Evolutionary conservation across 768 basidiomycete genomes (phyloP).

Genomic region (Gloeophyllum trabeum): DNA sequence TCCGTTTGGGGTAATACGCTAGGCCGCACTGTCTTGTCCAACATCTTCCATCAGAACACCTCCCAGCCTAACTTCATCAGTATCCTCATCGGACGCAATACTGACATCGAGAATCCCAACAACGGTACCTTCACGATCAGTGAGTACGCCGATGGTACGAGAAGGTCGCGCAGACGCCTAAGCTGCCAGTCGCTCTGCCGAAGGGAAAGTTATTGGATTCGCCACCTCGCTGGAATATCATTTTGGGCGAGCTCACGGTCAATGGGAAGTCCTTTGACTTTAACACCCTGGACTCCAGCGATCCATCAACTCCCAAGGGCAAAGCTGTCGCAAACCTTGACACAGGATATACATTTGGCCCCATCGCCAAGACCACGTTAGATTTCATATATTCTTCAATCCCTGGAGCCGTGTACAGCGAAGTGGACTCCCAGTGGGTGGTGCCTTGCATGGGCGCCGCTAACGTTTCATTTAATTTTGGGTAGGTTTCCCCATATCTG

Average conservation of each 20-base stretch:
- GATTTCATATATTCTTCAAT: slow-evolving; percentile 20
- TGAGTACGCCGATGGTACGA: slow-evolving; percentile 12
- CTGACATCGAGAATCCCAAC: slow-evolving; percentile 11
- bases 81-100: slow-evolving; percentile 13
- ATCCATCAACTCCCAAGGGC: slow-evolving; percentile 10
- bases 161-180: slow-evolving; percentile 9
- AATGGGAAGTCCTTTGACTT: slow-evolving; percentile 2
- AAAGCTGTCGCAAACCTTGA: slow-evolving; percentile 16
- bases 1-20: slow-evolving; percentile 5
- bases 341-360: slow-evolving; percentile 18
- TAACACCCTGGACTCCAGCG: slow-evolving; percentile 7
- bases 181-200: slow-evolving; percentile 7
- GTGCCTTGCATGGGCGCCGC: slow-evolving; percentile 19
- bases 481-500: slow-evolving; percentile 8
- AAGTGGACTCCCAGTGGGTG: slow-evolving; percentile 12
- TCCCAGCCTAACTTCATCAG: slow-evolving; percentile 14
- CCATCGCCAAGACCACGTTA: slow-evolving; percentile 13
- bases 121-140: slow-evolving; percentile 17
- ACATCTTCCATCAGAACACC: slow-evolving; percentile 13
- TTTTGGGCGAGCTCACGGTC: slow-evolving; percentile 4
- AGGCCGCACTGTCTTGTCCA: slow-evolving; percentile 12
- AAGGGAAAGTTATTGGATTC: neutral
- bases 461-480: slow-evolving; percentile 19
- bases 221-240: slow-evolving; percentile 2
- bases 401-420: slow-evolving; percentile 15